Conservation (phyloP, 495 filamentous ascomycete genomes). For the Aspergillus bertholletiae region DNA sequence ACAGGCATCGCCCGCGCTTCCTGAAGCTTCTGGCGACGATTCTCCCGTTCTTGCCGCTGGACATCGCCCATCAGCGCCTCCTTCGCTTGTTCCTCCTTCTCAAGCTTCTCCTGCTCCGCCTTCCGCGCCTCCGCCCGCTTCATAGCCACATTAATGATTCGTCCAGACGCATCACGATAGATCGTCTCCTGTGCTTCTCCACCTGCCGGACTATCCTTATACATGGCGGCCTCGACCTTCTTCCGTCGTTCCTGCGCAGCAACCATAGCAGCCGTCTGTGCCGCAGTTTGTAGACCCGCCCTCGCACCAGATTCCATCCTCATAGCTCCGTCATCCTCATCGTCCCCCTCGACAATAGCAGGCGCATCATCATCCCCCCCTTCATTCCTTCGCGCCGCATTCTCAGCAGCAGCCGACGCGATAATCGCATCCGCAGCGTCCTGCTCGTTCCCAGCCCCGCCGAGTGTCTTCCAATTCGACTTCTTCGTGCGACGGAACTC, state of each 20-base stretch:
- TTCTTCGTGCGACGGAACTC: constrained; percentile 79
- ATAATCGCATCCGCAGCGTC: constrained; percentile 82
- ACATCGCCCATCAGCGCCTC: constrained; percentile 79
- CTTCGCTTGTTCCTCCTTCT: constrained; percentile 55
- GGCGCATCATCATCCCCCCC: constrained; percentile 48
- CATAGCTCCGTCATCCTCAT: constrained; percentile 23
- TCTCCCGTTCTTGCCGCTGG: constrained; percentile 59
- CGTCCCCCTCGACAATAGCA: constrained; percentile 27
- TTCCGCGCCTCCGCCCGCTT: constrained; percentile 78
- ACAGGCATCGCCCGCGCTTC: constrained; percentile 79
- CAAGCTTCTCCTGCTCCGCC: constrained; percentile 66
- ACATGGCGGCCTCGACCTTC: constrained; percentile 38
- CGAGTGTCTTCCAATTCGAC: constrained; percentile 72
- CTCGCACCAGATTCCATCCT: constrained; percentile 80
- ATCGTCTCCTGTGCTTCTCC: constrained; percentile 69
- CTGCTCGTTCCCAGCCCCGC: constrained; percentile 47
- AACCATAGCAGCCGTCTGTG: constrained; percentile 70
- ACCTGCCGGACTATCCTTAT: constrained; percentile 34
- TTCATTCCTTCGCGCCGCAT: constrained; percentile 31
- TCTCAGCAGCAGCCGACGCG: constrained; percentile 65
- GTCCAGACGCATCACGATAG: constrained; percentile 88
- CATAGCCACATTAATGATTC: constrained; percentile 88
- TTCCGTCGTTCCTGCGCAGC: constrained; percentile 62
- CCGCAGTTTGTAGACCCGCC: constrained; percentile 81
- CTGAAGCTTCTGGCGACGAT: constrained; percentile 57